Conservation (phyloP, 306 rosid species). For the Trifolium repens region DNA sequence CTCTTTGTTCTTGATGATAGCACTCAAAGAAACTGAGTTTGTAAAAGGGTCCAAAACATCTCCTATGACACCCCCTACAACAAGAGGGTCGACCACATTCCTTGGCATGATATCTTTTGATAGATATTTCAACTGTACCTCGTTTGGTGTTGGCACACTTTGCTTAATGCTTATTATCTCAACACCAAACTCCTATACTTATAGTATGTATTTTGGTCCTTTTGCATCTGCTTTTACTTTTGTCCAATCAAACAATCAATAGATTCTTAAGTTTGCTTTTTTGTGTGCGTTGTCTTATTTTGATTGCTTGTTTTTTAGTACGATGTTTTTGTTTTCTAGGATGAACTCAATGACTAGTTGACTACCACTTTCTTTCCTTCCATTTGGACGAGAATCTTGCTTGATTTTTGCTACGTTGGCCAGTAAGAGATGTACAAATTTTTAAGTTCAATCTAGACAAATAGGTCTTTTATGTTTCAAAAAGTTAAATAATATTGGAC, state of each 20-base stretch:
- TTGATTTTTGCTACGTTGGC: neutral
- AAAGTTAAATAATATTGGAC: too few relatives aligned
- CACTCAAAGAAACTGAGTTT: conserved; percentile 16
- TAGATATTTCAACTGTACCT: neutral
- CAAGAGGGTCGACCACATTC: conserved; percentile 35
- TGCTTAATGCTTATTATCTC: neutral
- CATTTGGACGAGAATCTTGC: neutral
- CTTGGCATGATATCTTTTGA: conserved; percentile 31
- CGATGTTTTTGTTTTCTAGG: conserved; percentile 1
- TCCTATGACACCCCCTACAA: conserved; percentile 46
- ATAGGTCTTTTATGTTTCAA: too few relatives aligned
- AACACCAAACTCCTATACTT: neutral
- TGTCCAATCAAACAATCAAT: neutral
- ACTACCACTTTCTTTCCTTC: neutral
- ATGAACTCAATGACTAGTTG: neutral
- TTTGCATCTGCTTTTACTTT: neutral
- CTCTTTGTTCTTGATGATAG: conserved; percentile 43
- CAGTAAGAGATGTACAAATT: neutral
- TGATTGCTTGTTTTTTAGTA: neutral
- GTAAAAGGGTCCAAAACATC: conserved; percentile 54
- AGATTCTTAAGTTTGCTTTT: neutral
- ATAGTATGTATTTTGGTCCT: neutral
- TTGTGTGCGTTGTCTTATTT: neutral
- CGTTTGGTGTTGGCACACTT: neutral
- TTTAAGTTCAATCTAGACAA: too few relatives aligned